Conservation (phyloP, 1,284 basidiomycete species). For the Microbotryum intermedium region DNA sequence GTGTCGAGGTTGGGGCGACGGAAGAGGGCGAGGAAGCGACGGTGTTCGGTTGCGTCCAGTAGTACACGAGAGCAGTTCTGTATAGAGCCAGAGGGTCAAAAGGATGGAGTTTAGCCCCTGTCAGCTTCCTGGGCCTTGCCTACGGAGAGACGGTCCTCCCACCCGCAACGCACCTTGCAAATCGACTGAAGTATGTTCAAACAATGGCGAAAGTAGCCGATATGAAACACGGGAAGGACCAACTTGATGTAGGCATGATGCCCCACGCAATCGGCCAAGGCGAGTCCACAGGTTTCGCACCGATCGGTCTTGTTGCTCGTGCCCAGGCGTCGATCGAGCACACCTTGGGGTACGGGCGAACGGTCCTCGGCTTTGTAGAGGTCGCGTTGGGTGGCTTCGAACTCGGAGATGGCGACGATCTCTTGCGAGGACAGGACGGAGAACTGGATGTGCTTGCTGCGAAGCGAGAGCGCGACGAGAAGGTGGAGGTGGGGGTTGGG, state of each 20-base stretch:
- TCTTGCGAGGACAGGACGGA: constrained; percentile 84
- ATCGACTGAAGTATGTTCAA: constrained; percentile 90
- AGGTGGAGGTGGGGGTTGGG: not conserved
- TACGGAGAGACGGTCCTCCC: too few species aligned
- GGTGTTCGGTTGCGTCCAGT: constrained; percentile 79
- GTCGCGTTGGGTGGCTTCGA: constrained; percentile 84
- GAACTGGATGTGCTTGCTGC: constrained; percentile 88
- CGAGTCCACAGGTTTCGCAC: constrained; percentile 91
- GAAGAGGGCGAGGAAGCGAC: constrained; percentile 77
- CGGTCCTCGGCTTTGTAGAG: constrained; percentile 61
- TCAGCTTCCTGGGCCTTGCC: too few species aligned
- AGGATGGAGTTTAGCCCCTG: not conserved
- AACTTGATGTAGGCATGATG: constrained; percentile 76
- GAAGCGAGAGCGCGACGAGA: constrained; percentile 1
- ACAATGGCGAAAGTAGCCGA: constrained; percentile 95
- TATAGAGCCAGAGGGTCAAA: not conserved
- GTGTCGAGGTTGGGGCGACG: constrained; percentile 86
- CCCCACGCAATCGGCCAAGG: constrained; percentile 89
- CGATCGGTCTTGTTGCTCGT: constrained; percentile 87
- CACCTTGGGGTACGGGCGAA: constrained; percentile 79
- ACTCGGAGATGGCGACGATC: constrained; percentile 86
- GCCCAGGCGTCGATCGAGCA: constrained; percentile 80
- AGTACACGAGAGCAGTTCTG: constrained; percentile 90
- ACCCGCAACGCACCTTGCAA: constrained; percentile 72
- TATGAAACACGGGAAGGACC: constrained; percentile 87